Evolutionary conservation across 257 asterid genomes (phyloP).

Genomic region (Capsicum chinense): DNA sequence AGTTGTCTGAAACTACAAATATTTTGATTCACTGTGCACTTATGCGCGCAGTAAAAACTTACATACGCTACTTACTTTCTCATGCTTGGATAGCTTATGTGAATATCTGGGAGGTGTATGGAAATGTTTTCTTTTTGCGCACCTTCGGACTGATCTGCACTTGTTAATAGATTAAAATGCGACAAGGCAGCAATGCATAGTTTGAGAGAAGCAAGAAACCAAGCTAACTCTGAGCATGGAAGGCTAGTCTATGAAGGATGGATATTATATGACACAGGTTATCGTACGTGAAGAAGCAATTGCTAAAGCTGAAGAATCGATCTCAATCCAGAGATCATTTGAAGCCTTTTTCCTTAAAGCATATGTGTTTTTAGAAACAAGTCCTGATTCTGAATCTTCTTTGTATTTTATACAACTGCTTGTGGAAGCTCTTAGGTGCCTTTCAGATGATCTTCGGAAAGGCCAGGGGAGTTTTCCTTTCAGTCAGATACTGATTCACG

Average conservation of each 20-base stretch:
- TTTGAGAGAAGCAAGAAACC: conserved; percentile 90
- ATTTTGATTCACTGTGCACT: conserved; percentile 16
- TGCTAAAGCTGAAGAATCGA: conserved; percentile 87
- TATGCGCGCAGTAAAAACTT: neutral
- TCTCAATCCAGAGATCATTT: conserved; percentile 81
- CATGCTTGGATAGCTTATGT: neutral
- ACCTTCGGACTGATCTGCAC: conserved; percentile 18
- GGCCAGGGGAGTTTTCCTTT: conserved; percentile 73
- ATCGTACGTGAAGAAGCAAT: conserved; percentile 72
- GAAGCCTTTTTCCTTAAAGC: conserved; percentile 97
- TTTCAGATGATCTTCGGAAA: conserved; percentile 95
- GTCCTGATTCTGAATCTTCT: conserved; percentile 70
- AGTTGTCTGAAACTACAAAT: conserved; percentile 5
- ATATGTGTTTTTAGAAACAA: conserved; percentile 77
- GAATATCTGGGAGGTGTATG: conserved; percentile 12
- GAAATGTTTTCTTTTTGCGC: neutral
- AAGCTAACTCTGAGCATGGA: conserved; percentile 74
- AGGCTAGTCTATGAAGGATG: conserved; percentile 96
- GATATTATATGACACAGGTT: conserved; percentile 89
- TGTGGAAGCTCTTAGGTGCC: conserved; percentile 97
- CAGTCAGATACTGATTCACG: neutral
- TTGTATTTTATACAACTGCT: conserved; percentile 79
- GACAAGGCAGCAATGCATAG: conserved; percentile 97
- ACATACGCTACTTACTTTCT: neutral
- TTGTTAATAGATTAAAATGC: conserved; percentile 72